Conservation (phyloP, 805 yeast species). For the Kluyveromyces starmeri region DNA sequence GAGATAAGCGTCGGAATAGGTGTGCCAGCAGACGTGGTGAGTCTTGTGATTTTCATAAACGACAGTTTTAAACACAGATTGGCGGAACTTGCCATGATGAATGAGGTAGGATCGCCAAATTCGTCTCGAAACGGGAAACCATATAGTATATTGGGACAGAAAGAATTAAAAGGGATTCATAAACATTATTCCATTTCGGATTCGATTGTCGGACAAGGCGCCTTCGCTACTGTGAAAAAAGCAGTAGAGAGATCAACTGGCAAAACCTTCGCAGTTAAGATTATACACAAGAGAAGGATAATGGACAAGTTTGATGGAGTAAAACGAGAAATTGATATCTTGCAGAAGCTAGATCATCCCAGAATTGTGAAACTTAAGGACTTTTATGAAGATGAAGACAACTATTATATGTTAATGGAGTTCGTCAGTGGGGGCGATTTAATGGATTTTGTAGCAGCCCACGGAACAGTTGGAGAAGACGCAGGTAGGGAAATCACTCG, state of each 20-base stretch:
- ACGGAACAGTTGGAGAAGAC: constrained; percentile 86
- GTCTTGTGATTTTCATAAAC: constrained; percentile 40
- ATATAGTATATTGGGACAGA: constrained; percentile 1
- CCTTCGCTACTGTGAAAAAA: constrained; percentile 90
- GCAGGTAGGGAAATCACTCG: constrained; percentile 79
- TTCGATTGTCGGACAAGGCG: constrained; percentile 94
- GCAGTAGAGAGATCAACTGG: constrained; percentile 84
- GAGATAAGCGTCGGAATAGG: constrained; percentile 88
- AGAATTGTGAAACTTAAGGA: constrained; percentile 77
- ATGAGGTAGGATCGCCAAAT: constrained; percentile 1
- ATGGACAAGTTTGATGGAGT: constrained; percentile 76
- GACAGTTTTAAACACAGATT: constrained; percentile 25
- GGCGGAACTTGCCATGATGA: constrained; percentile 9
- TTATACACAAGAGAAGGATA: constrained; percentile 73
- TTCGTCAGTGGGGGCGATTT: constrained; percentile 93
- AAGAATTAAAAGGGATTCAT: constrained; percentile 39
- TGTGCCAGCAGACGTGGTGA: constrained; percentile 55
- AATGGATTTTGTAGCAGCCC: constrained; percentile 93
- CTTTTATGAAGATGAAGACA: constrained; percentile 73
- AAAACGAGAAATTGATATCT: constrained; percentile 73
- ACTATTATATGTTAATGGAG: constrained; percentile 88
- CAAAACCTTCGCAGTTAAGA: constrained; percentile 80
- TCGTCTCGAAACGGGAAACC: background rate
- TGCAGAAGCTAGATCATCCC: constrained; percentile 71
- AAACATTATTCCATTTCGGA: constrained; percentile 69